Evolutionary conservation across 2,329 filamentous ascomycete species (phyloP).

Genomic region (Aspergillus versicolor): DNA sequence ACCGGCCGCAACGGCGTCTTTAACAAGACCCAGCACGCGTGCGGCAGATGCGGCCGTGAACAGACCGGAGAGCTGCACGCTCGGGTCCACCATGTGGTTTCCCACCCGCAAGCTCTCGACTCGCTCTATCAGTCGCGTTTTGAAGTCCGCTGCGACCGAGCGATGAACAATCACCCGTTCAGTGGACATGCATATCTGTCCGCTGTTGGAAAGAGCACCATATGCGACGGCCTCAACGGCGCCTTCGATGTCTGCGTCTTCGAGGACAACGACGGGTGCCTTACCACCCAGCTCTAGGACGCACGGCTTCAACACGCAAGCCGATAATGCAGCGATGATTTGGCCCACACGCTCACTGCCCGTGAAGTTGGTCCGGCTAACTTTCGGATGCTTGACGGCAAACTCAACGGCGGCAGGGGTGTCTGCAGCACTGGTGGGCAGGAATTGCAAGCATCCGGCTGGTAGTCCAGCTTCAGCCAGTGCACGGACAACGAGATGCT

Average conservation of each 20-base stretch:
- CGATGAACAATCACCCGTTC: background rate
- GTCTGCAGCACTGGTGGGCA: background rate
- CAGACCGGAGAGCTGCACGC: background rate
- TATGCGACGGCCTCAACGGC: background rate
- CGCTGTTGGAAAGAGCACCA: background rate
- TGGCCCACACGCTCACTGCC: background rate
- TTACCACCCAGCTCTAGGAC: background rate
- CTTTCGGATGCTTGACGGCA: background rate
- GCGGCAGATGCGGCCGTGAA: background rate
- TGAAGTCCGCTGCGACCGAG: background rate
- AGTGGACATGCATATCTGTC: background rate
- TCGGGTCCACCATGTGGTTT: background rate
- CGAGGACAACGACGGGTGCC: background rate
- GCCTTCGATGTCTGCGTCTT: background rate
- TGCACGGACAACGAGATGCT: background rate
- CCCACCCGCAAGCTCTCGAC: too few species aligned
- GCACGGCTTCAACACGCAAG: background rate
- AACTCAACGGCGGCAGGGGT: background rate
- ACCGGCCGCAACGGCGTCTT: too few species aligned
- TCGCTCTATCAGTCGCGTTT: background rate
- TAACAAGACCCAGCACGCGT: too few species aligned
- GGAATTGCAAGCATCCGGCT: background rate
- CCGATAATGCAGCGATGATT: background rate
- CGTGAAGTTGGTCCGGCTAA: background rate
- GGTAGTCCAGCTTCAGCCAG: background rate